Percentiles rank a stretch among this genome's conserved stretches.
phyloP scores from a whole-genome alignment of 225 moss, liverwort and hornwort genomes.

The Thuidium tamariscinum region DNA sequence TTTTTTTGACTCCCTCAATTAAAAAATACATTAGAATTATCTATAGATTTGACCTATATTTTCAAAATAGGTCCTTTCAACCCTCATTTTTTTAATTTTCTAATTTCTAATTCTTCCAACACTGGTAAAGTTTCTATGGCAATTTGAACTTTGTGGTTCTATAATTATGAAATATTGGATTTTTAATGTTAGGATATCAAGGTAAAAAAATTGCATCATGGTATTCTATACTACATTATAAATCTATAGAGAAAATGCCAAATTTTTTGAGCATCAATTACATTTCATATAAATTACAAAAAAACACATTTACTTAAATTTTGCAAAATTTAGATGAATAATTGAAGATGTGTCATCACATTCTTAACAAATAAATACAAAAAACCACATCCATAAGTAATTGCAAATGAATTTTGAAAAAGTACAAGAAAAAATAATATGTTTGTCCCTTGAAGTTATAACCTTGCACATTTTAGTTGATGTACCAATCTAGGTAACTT shows the following conservation, averaged over 20 bases:
- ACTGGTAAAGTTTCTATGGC: too few species aligned
- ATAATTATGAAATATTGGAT: rapidly evolving
- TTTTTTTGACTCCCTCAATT: neutral
- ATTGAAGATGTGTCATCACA: too few species aligned
- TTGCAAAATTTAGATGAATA: too few species aligned
- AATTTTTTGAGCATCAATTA: neutral
- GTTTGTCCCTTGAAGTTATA: too few species aligned
- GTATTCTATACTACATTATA: neutral
- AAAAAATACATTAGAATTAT: neutral
- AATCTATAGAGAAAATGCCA: neutral
- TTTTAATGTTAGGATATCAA: neutral
- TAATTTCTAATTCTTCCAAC: neutral
- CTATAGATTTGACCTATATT: neutral
- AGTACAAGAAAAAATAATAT: too few species aligned
- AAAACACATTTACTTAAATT: too few species aligned
- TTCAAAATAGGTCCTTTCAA: neutral
- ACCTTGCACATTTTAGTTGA: too few species aligned
- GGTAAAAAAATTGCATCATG: neutral
- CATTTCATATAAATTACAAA: neutral
- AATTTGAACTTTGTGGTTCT: neutral
- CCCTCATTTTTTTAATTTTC: neutral
- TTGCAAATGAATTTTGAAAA: too few species aligned
- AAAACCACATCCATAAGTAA: too few species aligned
- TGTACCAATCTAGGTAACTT: too few species aligned
- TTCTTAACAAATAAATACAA: too few species aligned